Conservation (phyloP, 2,329 filamentous ascomycete genomes). For the Camillea tinctor region DNA sequence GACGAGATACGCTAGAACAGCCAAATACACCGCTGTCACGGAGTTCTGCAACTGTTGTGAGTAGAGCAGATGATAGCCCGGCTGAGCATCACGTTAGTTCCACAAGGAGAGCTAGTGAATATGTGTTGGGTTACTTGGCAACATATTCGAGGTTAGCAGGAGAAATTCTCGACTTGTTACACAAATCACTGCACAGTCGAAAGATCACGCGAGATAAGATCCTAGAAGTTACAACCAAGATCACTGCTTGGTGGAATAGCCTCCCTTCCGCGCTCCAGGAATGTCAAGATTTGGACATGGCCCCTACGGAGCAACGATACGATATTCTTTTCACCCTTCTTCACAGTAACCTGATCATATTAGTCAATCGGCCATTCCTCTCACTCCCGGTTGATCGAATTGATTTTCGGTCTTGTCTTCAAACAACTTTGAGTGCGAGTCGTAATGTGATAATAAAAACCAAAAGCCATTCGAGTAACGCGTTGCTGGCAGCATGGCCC, state of each 20-base stretch:
- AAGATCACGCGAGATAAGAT: slow-evolving; percentile 7
- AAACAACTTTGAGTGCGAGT: slow-evolving; percentile 7
- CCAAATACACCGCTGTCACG: not conserved
- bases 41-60: not conserved
- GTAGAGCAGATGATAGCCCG: not conserved
- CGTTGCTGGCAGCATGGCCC: slow-evolving; percentile 4
- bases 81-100: not conserved
- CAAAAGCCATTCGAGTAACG: not conserved
- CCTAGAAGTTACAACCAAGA: slow-evolving; percentile 6
- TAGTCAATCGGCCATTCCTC: slow-evolving; percentile 11
- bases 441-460: slow-evolving; percentile 3
- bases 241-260: slow-evolving; percentile 12
- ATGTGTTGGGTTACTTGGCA: slow-evolving; percentile 3
- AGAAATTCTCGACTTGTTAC: slow-evolving; percentile 9
- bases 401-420: slow-evolving; percentile 11
- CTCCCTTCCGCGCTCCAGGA: slow-evolving; percentile 9
- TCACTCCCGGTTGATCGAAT: slow-evolving; percentile 1
- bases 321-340: slow-evolving; percentile 5
- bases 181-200: slow-evolving; percentile 8
- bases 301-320: not conserved
- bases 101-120: not conserved
- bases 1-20: not conserved
- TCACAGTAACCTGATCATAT: slow-evolving; percentile 8
- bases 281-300: not conserved
- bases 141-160: slow-evolving; percentile 7